phyloP scores from a whole-genome alignment of 2,329 filamentous ascomycete species.

The Parafenestella ontariensis region DNA sequence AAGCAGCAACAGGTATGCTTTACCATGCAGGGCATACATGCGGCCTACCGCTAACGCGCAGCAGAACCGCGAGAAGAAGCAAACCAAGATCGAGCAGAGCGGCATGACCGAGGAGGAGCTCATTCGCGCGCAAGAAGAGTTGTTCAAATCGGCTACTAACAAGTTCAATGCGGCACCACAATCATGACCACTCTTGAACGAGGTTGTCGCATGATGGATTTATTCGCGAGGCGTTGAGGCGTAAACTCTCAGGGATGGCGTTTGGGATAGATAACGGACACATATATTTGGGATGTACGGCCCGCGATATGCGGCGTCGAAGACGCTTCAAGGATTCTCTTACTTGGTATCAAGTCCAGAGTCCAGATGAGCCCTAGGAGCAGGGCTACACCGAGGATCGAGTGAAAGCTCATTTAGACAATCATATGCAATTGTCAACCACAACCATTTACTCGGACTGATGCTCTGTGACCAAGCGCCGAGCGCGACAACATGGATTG shows the following conservation, averaged over 20 bases:
- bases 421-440: background rate
- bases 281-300: constrained; percentile 11
- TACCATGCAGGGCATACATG: background rate
- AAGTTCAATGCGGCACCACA: constrained; percentile 68
- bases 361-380: background rate
- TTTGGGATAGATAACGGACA: constrained; percentile 30
- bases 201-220: constrained; percentile 16
- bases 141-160: constrained; percentile 82
- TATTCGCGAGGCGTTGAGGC: constrained; percentile 32
- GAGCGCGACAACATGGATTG: too few relatives aligned
- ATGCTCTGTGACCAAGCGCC: constrained; percentile 10
- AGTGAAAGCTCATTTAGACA: background rate
- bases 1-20: constrained; percentile 82
- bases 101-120: constrained; percentile 91
- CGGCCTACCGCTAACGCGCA: constrained; percentile 17
- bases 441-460: background rate
- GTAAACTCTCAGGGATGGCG: constrained; percentile 26
- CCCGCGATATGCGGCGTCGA: constrained; percentile 1
- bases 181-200: constrained; percentile 24
- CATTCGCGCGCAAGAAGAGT: constrained; percentile 84
- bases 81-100: constrained; percentile 95
- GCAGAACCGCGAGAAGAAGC: constrained; percentile 93
- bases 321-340: constrained; percentile 9
- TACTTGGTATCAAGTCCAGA: constrained; percentile 6
- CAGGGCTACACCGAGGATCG: background rate